Evolutionary conservation across 2,329 filamentous ascomycete genomes (phyloP), one percentile per base, ranked within the genome.

Genomic region (Aspergillus carbonarius): DNA sequence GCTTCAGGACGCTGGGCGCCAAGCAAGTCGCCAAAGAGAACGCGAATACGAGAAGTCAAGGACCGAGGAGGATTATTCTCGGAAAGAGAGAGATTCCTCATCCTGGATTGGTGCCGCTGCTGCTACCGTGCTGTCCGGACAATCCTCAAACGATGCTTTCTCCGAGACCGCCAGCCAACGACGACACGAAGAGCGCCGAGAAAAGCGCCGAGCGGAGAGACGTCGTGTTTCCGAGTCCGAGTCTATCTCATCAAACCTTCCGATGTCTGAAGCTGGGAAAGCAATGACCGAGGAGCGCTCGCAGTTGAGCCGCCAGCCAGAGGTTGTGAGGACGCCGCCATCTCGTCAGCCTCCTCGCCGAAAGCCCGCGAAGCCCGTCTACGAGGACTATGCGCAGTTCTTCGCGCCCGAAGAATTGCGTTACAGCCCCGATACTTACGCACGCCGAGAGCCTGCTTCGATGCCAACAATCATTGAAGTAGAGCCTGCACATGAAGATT

Each of bases 381-480:
- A 80, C 58, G 76, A 79, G 6, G 73, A 73, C 57, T 80, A 80
- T 56, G 71, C 72, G 7, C 65, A 75, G 25, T 79, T 78, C 62
- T 79, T 78, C 59, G 68, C 72, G 13, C 77, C 78, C 1, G 64
- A 74, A 30, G 77, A 77, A 52, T 63, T 73, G 60, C 77, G 65
- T 65, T 74, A 66, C 67, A 74, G 70, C 49, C 64, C 73, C 13
- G 72, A 81, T 58, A 75, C 77, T 17, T 71, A 73, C 17, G 57
- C 62, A 37, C 59, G 55, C 18, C 60, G 59, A 18, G 66, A 67
- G 17, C 52, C 68, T 15, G 18, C 58, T 4, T 58, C 63, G 18
- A 68, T 68, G 54, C 71, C 73, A 8, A 66, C 62, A 1, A 72
- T 74, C 9, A 56, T 73, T 32, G 71, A 74, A 57, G 61, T 68